phyloP scores from a whole-genome alignment of 2,329 filamentous ascomycete species.

The Dactylella cylindrospora region DNA sequence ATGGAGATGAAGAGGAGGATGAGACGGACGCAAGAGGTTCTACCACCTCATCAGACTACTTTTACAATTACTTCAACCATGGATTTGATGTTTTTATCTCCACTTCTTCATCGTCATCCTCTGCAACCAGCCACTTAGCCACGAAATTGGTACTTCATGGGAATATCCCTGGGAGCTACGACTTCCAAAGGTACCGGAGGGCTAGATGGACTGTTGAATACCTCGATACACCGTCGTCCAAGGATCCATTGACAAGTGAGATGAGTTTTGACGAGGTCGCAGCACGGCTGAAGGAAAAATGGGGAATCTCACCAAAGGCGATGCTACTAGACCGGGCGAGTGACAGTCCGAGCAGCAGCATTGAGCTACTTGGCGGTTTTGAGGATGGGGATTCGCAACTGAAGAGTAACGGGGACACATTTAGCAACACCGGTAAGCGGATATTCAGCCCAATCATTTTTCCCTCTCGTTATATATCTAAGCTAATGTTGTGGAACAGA shows the following conservation, averaged over 20 bases:
- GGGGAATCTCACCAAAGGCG: slow-evolving; percentile 55
- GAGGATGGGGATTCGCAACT: slow-evolving; percentile 66
- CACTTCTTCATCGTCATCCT: slow-evolving; percentile 66
- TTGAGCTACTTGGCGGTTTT: slow-evolving; percentile 81
- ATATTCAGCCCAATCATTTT: background rate
- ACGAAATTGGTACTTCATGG: slow-evolving; percentile 92
- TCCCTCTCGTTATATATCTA: background rate
- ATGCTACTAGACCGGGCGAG: slow-evolving; percentile 93
- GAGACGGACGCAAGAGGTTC: slow-evolving; percentile 51
- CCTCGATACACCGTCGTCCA: slow-evolving; percentile 33
- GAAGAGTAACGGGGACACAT: slow-evolving; percentile 55
- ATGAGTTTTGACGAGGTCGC: slow-evolving; percentile 70
- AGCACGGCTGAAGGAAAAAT: slow-evolving; percentile 58
- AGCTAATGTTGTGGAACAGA: slow-evolving; percentile 18
- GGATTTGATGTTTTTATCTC: slow-evolving; percentile 95
- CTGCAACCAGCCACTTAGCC: slow-evolving; percentile 71
- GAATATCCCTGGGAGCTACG: slow-evolving; percentile 92
- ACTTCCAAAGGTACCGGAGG: slow-evolving; percentile 90
- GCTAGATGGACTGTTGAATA: slow-evolving; percentile 68
- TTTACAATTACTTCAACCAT: slow-evolving; percentile 96
- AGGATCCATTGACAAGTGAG: slow-evolving; percentile 67
- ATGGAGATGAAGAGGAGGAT: slow-evolving; percentile 62
- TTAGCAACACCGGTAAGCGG: slow-evolving; percentile 48
- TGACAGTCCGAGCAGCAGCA: slow-evolving; percentile 85
- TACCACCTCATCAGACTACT: slow-evolving; percentile 70